These are phyloP conservation scores for Kalanchoe fedtschenkoi DNA, from an alignment of 164 flowering plant species.

Conservation along the genomic window DNA sequence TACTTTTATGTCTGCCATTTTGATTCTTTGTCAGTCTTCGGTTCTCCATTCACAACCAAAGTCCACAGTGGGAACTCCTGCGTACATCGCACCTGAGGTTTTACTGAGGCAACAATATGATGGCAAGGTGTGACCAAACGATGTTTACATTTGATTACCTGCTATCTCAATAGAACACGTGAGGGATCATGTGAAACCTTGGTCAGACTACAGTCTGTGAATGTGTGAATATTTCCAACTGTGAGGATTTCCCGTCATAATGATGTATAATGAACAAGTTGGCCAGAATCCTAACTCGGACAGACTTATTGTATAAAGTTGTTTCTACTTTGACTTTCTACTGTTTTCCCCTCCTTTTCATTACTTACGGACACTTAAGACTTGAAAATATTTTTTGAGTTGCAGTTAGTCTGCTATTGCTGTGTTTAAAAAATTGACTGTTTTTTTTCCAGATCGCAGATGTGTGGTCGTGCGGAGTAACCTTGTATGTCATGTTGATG, in stretches of 20 bases:
- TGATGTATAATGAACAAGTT: no score
- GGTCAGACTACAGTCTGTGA: no score
- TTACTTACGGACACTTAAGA: background rate
- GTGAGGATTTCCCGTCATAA: no score
- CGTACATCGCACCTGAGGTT: conserved; percentile 63
- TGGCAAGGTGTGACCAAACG: conserved; percentile 24
- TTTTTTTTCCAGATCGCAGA: conserved; percentile 60
- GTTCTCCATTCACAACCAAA: conserved; percentile 19
- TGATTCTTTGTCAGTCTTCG: conserved; percentile 31
- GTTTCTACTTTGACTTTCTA: no score
- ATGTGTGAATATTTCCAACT: no score
- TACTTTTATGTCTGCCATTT: background rate
- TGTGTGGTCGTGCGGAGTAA: conserved; percentile 95
- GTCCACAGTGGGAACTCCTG: conserved; percentile 62
- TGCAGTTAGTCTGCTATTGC: background rate
- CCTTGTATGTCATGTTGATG: conserved; percentile 82
- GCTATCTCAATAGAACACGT: no score
- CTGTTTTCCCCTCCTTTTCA: background rate
- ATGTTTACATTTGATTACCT: background rate
- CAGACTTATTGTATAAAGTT: no score
- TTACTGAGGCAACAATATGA: conserved; percentile 44
- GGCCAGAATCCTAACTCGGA: no score
- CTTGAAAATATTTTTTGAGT: background rate
- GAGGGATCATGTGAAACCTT: no score
- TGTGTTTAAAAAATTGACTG: background rate